Evolutionary conservation across 225 moss, liverwort and hornwort genomes (phyloP), one percentile per base, ranked within the genome.

Genomic region (Straminergon stramineum): DNA sequence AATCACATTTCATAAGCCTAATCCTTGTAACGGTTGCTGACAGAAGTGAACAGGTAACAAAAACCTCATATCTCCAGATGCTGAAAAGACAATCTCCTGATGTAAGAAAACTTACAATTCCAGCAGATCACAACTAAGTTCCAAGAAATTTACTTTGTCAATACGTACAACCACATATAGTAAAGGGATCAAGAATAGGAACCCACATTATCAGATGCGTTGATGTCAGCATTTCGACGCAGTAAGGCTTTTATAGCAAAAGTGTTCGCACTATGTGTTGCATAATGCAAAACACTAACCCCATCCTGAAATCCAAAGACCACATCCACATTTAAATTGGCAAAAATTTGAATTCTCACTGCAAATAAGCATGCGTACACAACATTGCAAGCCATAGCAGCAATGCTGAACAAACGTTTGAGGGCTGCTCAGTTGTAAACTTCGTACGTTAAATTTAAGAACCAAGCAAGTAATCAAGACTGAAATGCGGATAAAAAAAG

Each of bases 211-310:
- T 99, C 99, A 84, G 88, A 86, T 78, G 89, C 88, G 83, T 99
- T 96, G 81, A 97, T 91, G 82, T 94, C 89, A 35, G 95, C 93
- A 35, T 95, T 90, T 83, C 94, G 93, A 68, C 97, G 95, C 77
- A 95, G 88, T 75, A 96, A 86, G 74, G 95, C 89, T 89, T 94
- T 99, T 23, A 94, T 89, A 58, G 96, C 91, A 61, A 91, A 95
- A 45, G 87, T 88, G 85, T 93, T 95, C 51, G 94, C 97, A 69
- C 84, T 84, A 83, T 83, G 97, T 57, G 95, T 88, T 85, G 97
- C 94, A 89, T 96, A 95, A 89, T 99, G 99, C 94, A 97, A 71
- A 57, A 92, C 90, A 64, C 95, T 96, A 83, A 92, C 95, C 65
- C 97, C 99, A 55, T 87, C 88, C 91, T 90, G 92, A 92, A 94